Conservation (phyloP, 1,139 yeast species). For the Suzukiozyma palmioleophila region DNA sequence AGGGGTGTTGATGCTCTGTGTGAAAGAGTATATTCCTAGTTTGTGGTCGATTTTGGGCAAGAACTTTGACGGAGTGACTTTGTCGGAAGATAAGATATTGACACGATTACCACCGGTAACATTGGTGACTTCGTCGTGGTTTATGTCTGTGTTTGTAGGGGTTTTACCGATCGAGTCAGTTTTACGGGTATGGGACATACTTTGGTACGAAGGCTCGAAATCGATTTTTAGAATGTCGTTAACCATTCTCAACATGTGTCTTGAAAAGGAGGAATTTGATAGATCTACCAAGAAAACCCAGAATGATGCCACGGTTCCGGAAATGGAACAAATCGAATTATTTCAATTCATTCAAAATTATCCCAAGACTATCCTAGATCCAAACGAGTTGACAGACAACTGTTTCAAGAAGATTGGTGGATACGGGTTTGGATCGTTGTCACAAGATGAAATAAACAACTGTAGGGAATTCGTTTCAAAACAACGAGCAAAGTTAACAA, state of each 20-base stretch:
- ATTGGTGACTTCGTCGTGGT: conserved; percentile 94
- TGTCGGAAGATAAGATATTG: conserved; percentile 59
- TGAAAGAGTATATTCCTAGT: conserved; percentile 77
- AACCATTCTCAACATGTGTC: conserved; percentile 75
- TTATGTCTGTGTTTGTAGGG: conserved; percentile 92
- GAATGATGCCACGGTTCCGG: conserved; percentile 17
- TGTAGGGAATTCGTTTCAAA: conserved; percentile 74
- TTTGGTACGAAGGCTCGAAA: conserved; percentile 89
- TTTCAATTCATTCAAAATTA: conserved; percentile 82
- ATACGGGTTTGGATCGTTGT: conserved; percentile 60
- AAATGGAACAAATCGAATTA: conserved; percentile 73
- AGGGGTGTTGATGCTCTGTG: conserved; percentile 85
- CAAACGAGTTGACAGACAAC: conserved; percentile 62
- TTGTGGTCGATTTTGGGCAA: conserved; percentile 61
- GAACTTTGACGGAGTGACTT: conserved; percentile 37
- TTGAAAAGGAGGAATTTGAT: conserved; percentile 49
- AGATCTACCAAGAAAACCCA: conserved; percentile 13
- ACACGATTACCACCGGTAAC: conserved; percentile 84
- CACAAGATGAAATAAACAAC: conserved; percentile 76
- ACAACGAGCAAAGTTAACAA: conserved; percentile 45
- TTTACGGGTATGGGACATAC: conserved; percentile 87
- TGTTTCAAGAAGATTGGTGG: conserved; percentile 76
- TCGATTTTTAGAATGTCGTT: conserved; percentile 79
- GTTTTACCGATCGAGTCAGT: conserved; percentile 83
- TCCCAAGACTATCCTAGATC: conserved; percentile 72